Conservation (phyloP, 176 grass and related monocot genomes). For the Puccinellia tenuiflora region DNA sequence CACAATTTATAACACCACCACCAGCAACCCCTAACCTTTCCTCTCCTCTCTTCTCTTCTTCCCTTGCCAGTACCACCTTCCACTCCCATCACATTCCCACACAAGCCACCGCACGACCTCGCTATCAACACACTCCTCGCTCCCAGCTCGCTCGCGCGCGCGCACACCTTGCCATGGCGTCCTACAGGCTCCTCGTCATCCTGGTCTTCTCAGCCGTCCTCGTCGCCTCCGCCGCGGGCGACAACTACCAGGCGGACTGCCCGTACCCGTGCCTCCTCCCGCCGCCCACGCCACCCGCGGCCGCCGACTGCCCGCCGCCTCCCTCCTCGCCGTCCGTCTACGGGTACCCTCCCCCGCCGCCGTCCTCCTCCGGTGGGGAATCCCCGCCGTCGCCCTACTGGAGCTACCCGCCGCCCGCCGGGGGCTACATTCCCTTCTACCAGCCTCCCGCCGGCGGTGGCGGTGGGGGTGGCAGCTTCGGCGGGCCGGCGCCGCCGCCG, state of each 20-base stretch:
- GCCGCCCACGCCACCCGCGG: constrained; percentile 33
- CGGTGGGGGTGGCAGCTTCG: not conserved
- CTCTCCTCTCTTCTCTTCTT: not conserved
- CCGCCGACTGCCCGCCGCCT: constrained; percentile 39
- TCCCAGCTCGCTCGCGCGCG: not conserved
- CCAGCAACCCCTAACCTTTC: not conserved
- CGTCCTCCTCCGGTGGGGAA: not conserved
- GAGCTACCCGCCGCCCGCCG: constrained; percentile 44
- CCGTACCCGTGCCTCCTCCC: constrained; percentile 67
- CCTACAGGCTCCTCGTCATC: constrained; percentile 6
- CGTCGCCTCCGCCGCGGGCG: not conserved
- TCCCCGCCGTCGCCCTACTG: constrained; percentile 21
- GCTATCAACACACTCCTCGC: not conserved
- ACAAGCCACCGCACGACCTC: not conserved
- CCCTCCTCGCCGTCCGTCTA: not conserved
- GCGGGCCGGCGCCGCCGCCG: constrained; percentile 45
- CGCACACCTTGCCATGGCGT: not conserved
- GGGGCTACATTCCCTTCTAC: constrained; percentile 38
- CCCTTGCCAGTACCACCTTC: not conserved
- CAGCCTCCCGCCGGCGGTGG: constrained; percentile 23
- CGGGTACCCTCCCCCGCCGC: constrained; percentile 7
- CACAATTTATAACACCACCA: not conserved
- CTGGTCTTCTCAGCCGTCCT: constrained; percentile 25
- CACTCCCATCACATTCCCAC: not conserved
- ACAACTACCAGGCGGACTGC: constrained; percentile 44